Percentiles rank a stretch among this genome's conserved stretches.
phyloP scores from a whole-genome alignment of 164 flowering plant genomes.

The Vitis labrusca region DNA sequence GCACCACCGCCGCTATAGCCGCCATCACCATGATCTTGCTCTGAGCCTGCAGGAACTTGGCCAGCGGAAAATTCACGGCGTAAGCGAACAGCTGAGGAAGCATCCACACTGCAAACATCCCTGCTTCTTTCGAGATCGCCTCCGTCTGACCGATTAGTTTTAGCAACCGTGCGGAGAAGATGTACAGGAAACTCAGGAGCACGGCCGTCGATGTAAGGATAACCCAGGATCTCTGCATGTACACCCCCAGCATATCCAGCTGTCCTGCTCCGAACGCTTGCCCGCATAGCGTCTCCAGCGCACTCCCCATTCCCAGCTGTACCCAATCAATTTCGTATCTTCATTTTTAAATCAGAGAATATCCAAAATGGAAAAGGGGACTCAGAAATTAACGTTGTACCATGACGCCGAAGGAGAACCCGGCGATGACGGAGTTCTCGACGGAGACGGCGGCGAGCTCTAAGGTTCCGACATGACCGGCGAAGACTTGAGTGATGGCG shows the following conservation, averaged over 20 bases:
- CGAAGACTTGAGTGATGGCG: constrained; percentile 67
- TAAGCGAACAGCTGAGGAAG: constrained; percentile 76
- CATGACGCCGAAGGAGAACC: constrained; percentile 65
- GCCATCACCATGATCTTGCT: constrained; percentile 74
- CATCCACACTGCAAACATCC: constrained; percentile 62
- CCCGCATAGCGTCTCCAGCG: constrained; percentile 85
- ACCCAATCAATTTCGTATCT: not conserved
- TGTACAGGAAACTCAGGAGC: constrained; percentile 33
- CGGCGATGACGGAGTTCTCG: constrained; percentile 70
- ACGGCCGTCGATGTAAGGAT: constrained; percentile 51
- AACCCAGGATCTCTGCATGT: constrained; percentile 88
- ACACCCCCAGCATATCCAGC: constrained; percentile 72
- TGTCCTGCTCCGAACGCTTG: constrained; percentile 85
- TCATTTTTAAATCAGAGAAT: not conserved
- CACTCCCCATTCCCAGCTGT: constrained; percentile 90
- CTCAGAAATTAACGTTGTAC: constrained; percentile 16
- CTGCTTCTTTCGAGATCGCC: constrained; percentile 51
- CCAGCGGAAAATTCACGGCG: constrained; percentile 56
- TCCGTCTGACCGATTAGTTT: constrained; percentile 49
- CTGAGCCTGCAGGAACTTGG: constrained; percentile 75
- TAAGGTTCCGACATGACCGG: constrained; percentile 68
- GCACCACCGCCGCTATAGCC: constrained; percentile 38
- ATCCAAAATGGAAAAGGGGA: not conserved
- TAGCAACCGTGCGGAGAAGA: constrained; percentile 49
- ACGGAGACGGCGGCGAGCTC: constrained; percentile 76